Percentiles rank a stretch among this genome's conserved stretches.
Conservation (phyloP, 2,329 filamentous ascomycete species). For the Simplicillium aogashimaense region DNA sequence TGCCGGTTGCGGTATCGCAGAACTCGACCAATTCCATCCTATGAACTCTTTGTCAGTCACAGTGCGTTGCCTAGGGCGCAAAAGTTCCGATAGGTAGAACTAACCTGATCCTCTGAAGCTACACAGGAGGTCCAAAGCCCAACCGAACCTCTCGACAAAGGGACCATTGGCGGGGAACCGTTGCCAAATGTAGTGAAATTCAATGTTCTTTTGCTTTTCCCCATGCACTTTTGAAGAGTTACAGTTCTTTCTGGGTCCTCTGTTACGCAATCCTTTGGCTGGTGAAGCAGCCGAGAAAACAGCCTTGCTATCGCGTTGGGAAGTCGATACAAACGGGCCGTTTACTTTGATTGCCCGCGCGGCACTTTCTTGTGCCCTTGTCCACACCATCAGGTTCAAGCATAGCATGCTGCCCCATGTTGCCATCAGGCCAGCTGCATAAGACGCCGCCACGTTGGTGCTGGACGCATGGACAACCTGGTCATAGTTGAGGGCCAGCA, state of each 20-base stretch:
- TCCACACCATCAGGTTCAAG: slow-evolving; percentile 41
- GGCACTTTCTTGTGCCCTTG: slow-evolving; percentile 44
- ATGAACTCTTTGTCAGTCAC: neutral
- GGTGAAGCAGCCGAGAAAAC: neutral
- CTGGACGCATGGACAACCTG: slow-evolving; percentile 34
- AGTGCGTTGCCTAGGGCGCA: neutral
- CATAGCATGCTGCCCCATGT: slow-evolving; percentile 41
- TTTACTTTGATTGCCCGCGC: slow-evolving; percentile 32
- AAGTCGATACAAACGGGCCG: slow-evolving; percentile 5
- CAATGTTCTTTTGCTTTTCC: slow-evolving; percentile 11
- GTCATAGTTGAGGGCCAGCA: slow-evolving; percentile 32
- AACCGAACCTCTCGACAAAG: slow-evolving; percentile 39
- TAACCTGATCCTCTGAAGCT: slow-evolving; percentile 46
- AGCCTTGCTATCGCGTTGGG: slow-evolving; percentile 4
- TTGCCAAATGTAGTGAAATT: slow-evolving; percentile 49
- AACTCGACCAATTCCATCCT: slow-evolving; percentile 50
- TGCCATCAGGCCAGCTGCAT: slow-evolving; percentile 37
- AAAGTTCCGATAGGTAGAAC: slow-evolving; percentile 6
- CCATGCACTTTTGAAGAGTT: too few species aligned
- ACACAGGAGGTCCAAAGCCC: slow-evolving; percentile 44
- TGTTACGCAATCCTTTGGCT: slow-evolving; percentile 7
- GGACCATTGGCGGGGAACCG: slow-evolving; percentile 40
- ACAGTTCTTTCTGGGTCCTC: too few species aligned
- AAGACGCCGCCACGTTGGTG: slow-evolving; percentile 39
- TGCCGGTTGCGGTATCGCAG: slow-evolving; percentile 35